Base-by-base conservation (phyloP, 2,329 filamentous ascomycete genomes). In the Penicillium polonicum region DNA sequence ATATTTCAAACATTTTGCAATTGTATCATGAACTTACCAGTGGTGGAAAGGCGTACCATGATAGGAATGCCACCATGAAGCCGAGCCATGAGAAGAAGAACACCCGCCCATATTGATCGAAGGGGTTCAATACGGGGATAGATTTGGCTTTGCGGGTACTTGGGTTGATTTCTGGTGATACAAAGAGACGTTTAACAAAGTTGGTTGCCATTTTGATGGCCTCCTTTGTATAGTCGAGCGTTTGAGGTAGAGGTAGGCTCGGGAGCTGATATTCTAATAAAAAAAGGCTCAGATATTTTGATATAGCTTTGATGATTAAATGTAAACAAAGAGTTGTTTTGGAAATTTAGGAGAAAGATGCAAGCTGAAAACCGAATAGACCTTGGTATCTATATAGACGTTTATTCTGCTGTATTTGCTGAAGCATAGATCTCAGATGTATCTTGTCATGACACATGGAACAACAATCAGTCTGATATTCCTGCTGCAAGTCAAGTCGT, bases 21-120 rank as follows among this genome's bases (percentile, higher is more conserved):
- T 44, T 27, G 21, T 15, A 4, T 33, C 38, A 13, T 25, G 38
- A 38, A 74, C 83, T 77, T 81, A 91, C 87, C 71, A 94, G 79
- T 65, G 92, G 92, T 63, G 92, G 90, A 75, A 96, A 96, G 2
- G 92, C 89, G 79, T 95, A 96, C 84, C 84, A 96, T 12, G 90
- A 92, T 83, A 91, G 90, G 76, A 96, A 96, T 8, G 90, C 88
- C 52, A 93, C 84, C 83, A 94, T 87, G 75, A 94, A 94, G 2
- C 90, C 90, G 48, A 92, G 82, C 86, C 90, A 94, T 1, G 89
- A 89, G 78, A 96, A 96, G 80, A 92, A 91, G 76, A 95, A 96
- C 0, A 94, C 91, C 7, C 91, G 84, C 38, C 91, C 92, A 79
- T 96, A 92, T 66, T 86, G 79, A 72, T 95, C 83, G 67, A 92